These are phyloP conservation scores for Fraxinus paxiana DNA, from an alignment of 305 asterid species.

Conservation along the genomic window DNA sequence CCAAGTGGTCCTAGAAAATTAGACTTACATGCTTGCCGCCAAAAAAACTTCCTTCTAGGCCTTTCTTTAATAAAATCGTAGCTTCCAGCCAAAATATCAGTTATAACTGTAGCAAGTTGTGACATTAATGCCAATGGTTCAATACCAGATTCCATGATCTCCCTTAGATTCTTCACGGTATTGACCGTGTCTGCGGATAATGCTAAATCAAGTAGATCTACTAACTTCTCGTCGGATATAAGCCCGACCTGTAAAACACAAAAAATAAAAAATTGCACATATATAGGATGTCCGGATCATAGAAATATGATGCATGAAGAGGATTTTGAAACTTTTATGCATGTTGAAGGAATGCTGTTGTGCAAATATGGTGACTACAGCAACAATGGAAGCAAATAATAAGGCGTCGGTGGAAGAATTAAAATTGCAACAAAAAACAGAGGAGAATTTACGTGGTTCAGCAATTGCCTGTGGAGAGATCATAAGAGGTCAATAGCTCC, in stretches of 20 bases:
- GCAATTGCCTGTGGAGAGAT: neutral
- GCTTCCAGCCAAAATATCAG: slow-evolving; percentile 96
- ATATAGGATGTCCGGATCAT: neutral
- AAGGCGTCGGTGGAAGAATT: neutral
- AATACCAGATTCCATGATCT: slow-evolving; percentile 89
- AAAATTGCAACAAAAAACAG: neutral
- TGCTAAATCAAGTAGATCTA: slow-evolving; percentile 91
- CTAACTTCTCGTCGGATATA: slow-evolving; percentile 85
- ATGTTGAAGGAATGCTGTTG: neutral
- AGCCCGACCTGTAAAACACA: slow-evolving; percentile 72
- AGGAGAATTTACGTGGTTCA: neutral
- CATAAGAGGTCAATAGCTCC: neutral
- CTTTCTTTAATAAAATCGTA: slow-evolving; percentile 62
- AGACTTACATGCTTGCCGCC: slow-evolving; percentile 61
- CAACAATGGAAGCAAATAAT: neutral
- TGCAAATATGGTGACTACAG: neutral
- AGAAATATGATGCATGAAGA: neutral
- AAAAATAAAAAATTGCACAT: neutral
- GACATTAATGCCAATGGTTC: slow-evolving; percentile 98
- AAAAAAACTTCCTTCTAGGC: slow-evolving; percentile 76
- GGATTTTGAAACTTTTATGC: neutral
- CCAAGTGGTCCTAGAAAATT: slow-evolving; percentile 16
- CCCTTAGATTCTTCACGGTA: slow-evolving; percentile 91
- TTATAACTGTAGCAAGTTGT: slow-evolving; percentile 92
- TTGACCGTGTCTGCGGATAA: slow-evolving; percentile 95